Percentiles rank a stretch among this genome's conserved stretches.
Conservation (phyloP, 2,329 filamentous ascomycete species). For the Gremmenia infestans region DNA sequence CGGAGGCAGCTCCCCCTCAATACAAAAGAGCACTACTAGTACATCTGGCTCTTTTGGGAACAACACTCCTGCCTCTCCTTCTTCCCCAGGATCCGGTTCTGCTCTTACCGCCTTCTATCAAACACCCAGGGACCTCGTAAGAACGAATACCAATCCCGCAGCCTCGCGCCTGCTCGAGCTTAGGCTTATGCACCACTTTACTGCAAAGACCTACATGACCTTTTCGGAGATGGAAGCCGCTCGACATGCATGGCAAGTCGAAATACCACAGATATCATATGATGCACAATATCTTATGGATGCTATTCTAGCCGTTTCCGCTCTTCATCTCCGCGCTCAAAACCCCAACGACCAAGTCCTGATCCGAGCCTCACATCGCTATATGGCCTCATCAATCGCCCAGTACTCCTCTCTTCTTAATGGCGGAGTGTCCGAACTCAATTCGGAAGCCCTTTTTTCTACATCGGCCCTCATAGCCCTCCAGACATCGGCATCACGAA, state of each 20-base stretch:
- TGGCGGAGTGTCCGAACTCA: constrained; percentile 51
- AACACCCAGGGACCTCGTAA: constrained; percentile 17
- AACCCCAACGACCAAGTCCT: constrained; percentile 54
- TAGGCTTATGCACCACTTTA: constrained; percentile 61
- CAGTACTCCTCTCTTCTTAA: constrained; percentile 54
- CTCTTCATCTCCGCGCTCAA: constrained; percentile 54
- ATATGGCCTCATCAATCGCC: constrained; percentile 58
- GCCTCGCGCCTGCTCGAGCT: constrained; percentile 44
- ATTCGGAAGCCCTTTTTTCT: constrained; percentile 59
- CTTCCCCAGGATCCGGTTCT: constrained; percentile 11
- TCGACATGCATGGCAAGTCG: constrained; percentile 53
- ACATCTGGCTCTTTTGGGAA: constrained; percentile 3
- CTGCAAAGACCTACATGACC: constrained; percentile 54
- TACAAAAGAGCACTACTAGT: constrained; percentile 14
- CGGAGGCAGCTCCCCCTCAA: background rate
- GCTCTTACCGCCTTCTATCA: constrained; percentile 19
- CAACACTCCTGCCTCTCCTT: constrained; percentile 10
- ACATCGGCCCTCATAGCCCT: constrained; percentile 62
- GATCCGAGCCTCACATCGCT: constrained; percentile 58
- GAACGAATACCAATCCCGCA: constrained; percentile 10
- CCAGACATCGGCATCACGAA: constrained; percentile 58
- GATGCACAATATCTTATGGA: constrained; percentile 56
- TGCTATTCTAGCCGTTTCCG: constrained; percentile 58
- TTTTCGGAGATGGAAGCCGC: constrained; percentile 48
- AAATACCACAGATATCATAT: constrained; percentile 58